Evolutionary conservation across 2,329 filamentous ascomycete species (phyloP).

Genomic region (Aspergillus hiratsukae): DNA sequence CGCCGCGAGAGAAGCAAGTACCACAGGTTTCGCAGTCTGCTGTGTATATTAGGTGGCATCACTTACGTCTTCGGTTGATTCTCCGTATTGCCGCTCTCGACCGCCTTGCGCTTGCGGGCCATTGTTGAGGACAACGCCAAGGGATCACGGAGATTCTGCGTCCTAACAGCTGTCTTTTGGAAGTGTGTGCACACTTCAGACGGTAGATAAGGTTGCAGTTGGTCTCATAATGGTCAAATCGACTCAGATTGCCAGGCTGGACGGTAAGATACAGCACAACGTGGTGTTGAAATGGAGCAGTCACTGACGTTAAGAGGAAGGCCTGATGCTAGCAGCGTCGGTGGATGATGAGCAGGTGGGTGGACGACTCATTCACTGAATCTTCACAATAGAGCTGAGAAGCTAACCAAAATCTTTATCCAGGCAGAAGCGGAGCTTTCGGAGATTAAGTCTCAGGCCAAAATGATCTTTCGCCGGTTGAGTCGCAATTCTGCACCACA

Average conservation of each 20-base stretch:
- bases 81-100: constrained; percentile 27
- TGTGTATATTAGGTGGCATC: background rate
- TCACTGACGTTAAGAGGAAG: constrained; percentile 46
- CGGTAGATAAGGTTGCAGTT: background rate
- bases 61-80: constrained; percentile 18
- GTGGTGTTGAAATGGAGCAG: background rate
- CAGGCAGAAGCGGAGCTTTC: constrained; percentile 69
- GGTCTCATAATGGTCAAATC: constrained; percentile 68
- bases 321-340: constrained; percentile 90
- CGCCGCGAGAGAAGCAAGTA: background rate
- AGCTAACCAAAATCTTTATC: background rate
- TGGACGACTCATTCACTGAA: background rate
- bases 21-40: background rate
- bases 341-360: constrained; percentile 80
- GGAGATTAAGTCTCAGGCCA: constrained; percentile 86
- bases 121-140: constrained; percentile 27
- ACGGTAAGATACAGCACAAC: constrained; percentile 57
- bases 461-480: constrained; percentile 82
- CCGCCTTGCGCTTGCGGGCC: constrained; percentile 34
- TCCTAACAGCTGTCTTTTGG: background rate
- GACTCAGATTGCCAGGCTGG: constrained; percentile 89
- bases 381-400: background rate
- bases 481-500: constrained; percentile 85
- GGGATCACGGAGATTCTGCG: constrained; percentile 5
- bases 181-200: constrained; percentile 1